Conservation (phyloP, 371 early-diverging fungal genomes). For the Mortierella sp. region DNA sequence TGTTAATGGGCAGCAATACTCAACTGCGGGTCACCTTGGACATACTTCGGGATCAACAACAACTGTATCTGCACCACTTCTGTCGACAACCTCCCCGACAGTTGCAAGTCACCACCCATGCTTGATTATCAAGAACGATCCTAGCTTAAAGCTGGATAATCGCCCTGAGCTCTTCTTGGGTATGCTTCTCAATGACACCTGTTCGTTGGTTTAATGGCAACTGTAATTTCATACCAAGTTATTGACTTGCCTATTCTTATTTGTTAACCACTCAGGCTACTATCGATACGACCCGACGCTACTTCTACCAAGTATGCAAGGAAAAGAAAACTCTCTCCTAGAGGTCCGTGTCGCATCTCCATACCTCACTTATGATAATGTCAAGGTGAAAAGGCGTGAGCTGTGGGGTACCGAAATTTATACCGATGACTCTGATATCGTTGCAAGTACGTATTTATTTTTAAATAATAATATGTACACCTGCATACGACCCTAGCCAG, state of each 20-base stretch:
- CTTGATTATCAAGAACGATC: constrained; percentile 65
- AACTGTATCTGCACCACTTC: neutral
- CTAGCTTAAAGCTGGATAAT: constrained; percentile 61
- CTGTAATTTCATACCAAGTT: neutral
- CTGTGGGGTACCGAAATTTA: constrained; percentile 92
- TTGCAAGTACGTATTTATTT: constrained; percentile 73
- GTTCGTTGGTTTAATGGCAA: too few relatives aligned
- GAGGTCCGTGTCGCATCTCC: constrained; percentile 69
- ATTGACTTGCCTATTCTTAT: neutral
- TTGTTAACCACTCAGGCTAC: constrained; percentile 55
- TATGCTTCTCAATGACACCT: constrained; percentile 20
- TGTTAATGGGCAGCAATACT: constrained; percentile 24
- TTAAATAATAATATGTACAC: neutral
- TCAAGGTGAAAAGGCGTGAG: constrained; percentile 68
- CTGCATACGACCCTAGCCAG: too few relatives aligned
- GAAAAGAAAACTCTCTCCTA: constrained; percentile 64
- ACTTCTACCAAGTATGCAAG: constrained; percentile 65
- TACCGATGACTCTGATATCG: constrained; percentile 90
- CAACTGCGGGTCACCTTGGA: constrained; percentile 9
- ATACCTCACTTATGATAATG: constrained; percentile 68
- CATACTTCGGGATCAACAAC: constrained; percentile 7
- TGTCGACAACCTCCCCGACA: neutral
- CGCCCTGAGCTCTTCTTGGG: constrained; percentile 61
- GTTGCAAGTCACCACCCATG: constrained; percentile 41
- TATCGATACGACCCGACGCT: constrained; percentile 63